Base-by-base conservation (phyloP, 2,329 filamentous ascomycete species). In the Phialemoniopsis sp. region DNA sequence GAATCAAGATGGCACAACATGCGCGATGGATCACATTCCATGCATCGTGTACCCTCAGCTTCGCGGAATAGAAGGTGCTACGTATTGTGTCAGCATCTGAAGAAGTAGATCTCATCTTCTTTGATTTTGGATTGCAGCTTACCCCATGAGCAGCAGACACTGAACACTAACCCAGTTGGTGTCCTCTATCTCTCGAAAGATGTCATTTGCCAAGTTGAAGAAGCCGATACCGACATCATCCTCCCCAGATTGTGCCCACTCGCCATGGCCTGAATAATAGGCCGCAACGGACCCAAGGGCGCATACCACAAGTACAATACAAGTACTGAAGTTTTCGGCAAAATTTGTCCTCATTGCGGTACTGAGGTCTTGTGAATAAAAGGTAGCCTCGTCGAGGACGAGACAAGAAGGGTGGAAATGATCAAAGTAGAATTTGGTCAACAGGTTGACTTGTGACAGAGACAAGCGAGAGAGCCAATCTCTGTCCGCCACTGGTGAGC, bases 101-200 rank as follows among this genome's bases (percentile, higher is more conserved):
- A 10, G 21, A 10, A n/a, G n/a, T n/a, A n/a, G n/a, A n/a, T n/a
- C n/a, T n/a, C n/a, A n/a, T n/a, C n/a, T n/a, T n/a, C 21, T 26
- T 26, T 26, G 21, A 10, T 6, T 26, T 6, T 26, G 21, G 21
- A 4, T 19, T 15, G 13, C 19, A 10, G 33, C 42, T 18, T 18
- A 41, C 36, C 31, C 42, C 42, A 44, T 44, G 14, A 44, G 35
- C 19, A 44, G 21, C 13, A 44, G 38, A 15, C 38, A 38, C 26
- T 44, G 42, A 5, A 44, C 35, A 29, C 38, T 39, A 3, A 14
- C 13, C 38, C 38, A 44, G 35, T 41, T 38, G 3, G 33, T 36
- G 5, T 17, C 31, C 21, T 44, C 42, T 1, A 41, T 15, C 6
- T 40, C 10, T 12, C 17, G 19, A 18, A 44, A 41, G 34, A 36